Percentiles rank a stretch among this genome's conserved stretches.
phyloP scores from a whole-genome alignment of 371 early-diverging fungal species.

The Apophysomyces sp. region DNA sequence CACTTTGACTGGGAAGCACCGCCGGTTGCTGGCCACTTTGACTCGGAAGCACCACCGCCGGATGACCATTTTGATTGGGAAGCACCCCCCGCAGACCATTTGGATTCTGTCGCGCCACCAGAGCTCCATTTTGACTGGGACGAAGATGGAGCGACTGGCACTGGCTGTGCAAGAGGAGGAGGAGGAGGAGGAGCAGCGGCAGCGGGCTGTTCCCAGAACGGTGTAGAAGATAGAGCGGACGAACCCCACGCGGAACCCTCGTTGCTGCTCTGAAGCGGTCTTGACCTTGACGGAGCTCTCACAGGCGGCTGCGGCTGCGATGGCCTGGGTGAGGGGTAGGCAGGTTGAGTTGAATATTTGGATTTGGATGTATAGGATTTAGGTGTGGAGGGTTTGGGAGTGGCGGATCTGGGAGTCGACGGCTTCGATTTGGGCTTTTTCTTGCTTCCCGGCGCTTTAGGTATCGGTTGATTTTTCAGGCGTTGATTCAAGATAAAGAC shows the following conservation, averaged over 20 bases:
- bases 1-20: too few relatives aligned
- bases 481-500: conserved; percentile 39
- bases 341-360: neutral
- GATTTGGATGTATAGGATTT: neutral
- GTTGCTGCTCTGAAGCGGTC: conserved; percentile 6
- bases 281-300: too few relatives aligned
- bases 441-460: conserved; percentile 17
- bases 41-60: too few relatives aligned
- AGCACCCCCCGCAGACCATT: neutral
- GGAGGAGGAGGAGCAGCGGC: neutral
- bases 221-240: conserved; percentile 22
- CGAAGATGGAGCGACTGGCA: neutral
- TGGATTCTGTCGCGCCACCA: neutral
- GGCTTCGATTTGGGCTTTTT: conserved; percentile 9
- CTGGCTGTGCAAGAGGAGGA: neutral
- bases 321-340: neutral
- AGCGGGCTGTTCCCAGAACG: conserved; percentile 37
- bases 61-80: neutral
- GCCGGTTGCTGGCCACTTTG: too few relatives aligned
- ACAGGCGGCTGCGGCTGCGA: neutral
- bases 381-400: conserved; percentile 3
- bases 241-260: conserved; percentile 27
- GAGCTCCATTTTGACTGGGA: conserved; percentile 9
- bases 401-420: conserved; percentile 4
- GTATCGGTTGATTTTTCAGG: conserved; percentile 22